phyloP scores from a whole-genome alignment of 768 basidiomycete species.

The Paxillus rubicundulus region DNA sequence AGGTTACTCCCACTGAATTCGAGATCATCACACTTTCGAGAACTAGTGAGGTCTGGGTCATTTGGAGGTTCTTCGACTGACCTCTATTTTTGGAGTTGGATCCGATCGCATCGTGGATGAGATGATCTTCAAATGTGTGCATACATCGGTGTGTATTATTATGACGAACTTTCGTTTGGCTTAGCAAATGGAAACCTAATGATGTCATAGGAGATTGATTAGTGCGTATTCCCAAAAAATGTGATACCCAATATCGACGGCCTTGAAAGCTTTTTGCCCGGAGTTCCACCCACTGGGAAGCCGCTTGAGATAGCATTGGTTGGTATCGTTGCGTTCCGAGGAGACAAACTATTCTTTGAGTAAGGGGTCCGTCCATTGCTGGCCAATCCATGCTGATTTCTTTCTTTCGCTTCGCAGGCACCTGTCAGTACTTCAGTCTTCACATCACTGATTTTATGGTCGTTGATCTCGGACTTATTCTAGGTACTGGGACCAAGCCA shows the following conservation, averaged over 20 bases:
- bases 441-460: neutral
- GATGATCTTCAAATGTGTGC: conserved; percentile 44
- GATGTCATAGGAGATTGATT: conserved; percentile 39
- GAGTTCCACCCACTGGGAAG: conserved; percentile 38
- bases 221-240: conserved; percentile 23
- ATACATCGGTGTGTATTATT: conserved; percentile 32
- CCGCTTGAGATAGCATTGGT: conserved; percentile 42
- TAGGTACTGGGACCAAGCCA: conserved; percentile 53
- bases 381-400: neutral
- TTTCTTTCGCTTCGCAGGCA: conserved; percentile 8
- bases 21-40: conserved; percentile 41
- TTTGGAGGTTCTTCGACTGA: neutral
- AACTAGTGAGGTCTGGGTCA: conserved; percentile 29
- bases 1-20: conserved; percentile 42
- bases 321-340: conserved; percentile 44
- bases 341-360: conserved; percentile 51
- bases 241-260: conserved; percentile 4
- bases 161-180: neutral
- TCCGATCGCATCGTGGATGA: conserved; percentile 47
- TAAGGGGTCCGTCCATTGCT: conserved; percentile 25
- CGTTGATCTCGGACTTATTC: neutral
- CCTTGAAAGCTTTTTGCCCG: conserved; percentile 28
- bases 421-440: conserved; percentile 9
- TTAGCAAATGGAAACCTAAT: neutral
- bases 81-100: conserved; percentile 27